Evolutionary conservation across 139 green algal species (phyloP).

Genomic region (Chlamydomonas applanata): DNA sequence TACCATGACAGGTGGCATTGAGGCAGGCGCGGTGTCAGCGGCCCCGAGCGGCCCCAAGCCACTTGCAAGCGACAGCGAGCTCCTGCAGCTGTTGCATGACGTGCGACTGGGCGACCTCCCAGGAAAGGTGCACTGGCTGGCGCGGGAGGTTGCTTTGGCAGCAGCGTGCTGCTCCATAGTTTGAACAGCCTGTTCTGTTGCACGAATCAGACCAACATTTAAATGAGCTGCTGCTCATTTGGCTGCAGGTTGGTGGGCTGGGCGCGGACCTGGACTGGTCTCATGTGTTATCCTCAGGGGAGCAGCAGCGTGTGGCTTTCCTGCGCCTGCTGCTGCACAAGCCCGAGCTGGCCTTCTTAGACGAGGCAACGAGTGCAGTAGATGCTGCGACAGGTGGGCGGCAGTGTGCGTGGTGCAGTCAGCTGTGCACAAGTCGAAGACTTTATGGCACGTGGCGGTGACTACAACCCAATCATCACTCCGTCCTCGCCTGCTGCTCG

Average conservation of each 20-base stretch:
- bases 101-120: conserved; percentile 41
- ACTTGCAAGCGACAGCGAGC: conserved; percentile 38
- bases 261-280: conserved; percentile 70
- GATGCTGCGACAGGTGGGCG: neutral
- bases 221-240: too few relatives aligned
- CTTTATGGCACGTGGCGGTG: too few relatives aligned
- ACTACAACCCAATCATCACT: too few relatives aligned
- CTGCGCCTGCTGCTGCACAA: conserved; percentile 73
- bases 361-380: conserved; percentile 23
- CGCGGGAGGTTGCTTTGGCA: too few relatives aligned
- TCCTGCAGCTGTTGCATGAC: conserved; percentile 46
- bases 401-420: too few relatives aligned
- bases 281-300: conserved; percentile 62
- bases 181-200: too few relatives aligned
- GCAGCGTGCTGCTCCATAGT: too few relatives aligned
- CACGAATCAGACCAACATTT: too few relatives aligned
- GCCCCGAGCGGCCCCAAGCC: neutral
- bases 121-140: conserved; percentile 33
- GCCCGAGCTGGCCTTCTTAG: conserved; percentile 62
- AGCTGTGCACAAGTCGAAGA: too few relatives aligned
- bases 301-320: conserved; percentile 89
- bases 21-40: neutral
- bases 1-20: too few relatives aligned
- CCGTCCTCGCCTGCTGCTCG: too few relatives aligned
- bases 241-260: conserved; percentile 57